Evolutionary conservation across 352 stramenopile genomes (phyloP).

Genomic region (Pelagophyceae sp.): DNA sequence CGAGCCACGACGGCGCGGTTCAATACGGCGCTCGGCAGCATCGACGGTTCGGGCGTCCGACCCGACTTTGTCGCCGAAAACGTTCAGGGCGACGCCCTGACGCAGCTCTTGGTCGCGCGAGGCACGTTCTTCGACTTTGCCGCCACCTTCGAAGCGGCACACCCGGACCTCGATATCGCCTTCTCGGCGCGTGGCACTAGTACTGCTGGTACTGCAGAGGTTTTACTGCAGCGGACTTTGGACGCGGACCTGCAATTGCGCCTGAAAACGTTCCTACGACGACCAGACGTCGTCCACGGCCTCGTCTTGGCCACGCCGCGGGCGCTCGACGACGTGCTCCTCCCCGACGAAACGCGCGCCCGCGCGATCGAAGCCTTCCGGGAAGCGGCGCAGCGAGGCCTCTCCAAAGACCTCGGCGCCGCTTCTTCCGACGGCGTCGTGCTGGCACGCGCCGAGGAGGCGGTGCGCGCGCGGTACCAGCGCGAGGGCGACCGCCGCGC

Average conservation of each 20-base stretch:
- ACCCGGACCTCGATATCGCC: background rate
- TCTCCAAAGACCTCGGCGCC: background rate
- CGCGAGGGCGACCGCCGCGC: background rate
- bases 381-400: too few species aligned
- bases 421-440: background rate
- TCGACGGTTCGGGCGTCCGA: conserved; percentile 1
- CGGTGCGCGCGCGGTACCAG: background rate
- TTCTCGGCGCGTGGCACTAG: too few species aligned
- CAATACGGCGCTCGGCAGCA: background rate
- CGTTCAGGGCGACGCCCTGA: background rate
- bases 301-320: background rate
- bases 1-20: background rate
- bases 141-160: background rate
- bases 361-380: too few species aligned
- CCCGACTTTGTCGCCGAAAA: background rate
- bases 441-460: background rate
- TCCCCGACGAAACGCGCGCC: too few species aligned
- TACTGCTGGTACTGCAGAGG: too few species aligned
- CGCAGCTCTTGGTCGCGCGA: background rate
- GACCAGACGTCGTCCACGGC: background rate
- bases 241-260: too few species aligned
- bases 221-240: too few species aligned
- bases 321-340: too few species aligned
- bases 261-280: too few species aligned
- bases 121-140: conserved; percentile 17